Evolutionary conservation across 1,139 yeast species (phyloP).

Genomic region (Blastobotrys proliferans): DNA sequence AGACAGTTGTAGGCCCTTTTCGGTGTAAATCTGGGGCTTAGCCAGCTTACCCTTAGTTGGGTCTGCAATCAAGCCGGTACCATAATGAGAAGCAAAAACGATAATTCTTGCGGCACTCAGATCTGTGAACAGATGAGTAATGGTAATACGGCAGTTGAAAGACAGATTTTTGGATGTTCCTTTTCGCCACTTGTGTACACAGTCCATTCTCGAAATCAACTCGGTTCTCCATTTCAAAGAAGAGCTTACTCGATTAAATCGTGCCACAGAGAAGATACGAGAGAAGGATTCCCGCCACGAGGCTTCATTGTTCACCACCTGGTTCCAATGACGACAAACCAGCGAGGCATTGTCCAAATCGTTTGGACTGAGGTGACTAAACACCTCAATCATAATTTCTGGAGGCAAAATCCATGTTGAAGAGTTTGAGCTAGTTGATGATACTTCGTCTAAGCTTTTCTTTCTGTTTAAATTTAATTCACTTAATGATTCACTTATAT

Average conservation of each 20-base stretch:
- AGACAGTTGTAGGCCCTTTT: conserved; percentile 21
- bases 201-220: conserved; percentile 27
- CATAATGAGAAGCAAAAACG: conserved; percentile 27
- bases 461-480: no score
- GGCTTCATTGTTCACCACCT: conserved; percentile 30
- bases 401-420: conserved; percentile 26
- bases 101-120: conserved; percentile 28
- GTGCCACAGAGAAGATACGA: conserved; percentile 19
- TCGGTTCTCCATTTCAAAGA: conserved; percentile 34
- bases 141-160: conserved; percentile 26
- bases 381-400: conserved; percentile 37
- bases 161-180: conserved; percentile 30
- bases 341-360: conserved; percentile 31
- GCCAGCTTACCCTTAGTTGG: conserved; percentile 35
- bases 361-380: conserved; percentile 28
- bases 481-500: no score
- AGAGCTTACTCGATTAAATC: conserved; percentile 29
- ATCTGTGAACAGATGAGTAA: conserved; percentile 29
- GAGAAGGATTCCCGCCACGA: conserved; percentile 34
- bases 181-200: conserved; percentile 31
- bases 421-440: no score
- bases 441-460: not conserved
- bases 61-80: conserved; percentile 32
- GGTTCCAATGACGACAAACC: conserved; percentile 35
- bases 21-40: conserved; percentile 29